phyloP scores from a whole-genome alignment of 23 red algal species.

The Pyropia yezoensis region DNA sequence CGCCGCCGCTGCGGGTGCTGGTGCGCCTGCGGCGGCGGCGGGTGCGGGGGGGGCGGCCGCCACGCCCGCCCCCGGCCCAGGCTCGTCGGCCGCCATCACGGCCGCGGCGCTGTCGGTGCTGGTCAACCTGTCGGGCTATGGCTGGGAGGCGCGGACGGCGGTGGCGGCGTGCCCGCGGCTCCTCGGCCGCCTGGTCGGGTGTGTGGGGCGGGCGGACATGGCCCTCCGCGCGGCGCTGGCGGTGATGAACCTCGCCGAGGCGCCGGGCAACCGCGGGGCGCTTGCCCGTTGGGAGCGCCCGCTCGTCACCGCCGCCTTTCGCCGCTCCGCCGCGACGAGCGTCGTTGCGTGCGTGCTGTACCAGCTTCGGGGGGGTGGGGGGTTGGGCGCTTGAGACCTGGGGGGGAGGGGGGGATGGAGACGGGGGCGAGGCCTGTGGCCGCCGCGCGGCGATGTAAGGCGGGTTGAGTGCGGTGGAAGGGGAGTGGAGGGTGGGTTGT shows the following conservation, averaged over 20 bases:
- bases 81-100: too few species aligned
- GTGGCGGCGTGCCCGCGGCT: constrained; percentile 69
- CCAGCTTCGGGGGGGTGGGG: constrained; percentile 22
- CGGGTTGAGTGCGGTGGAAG: too few species aligned
- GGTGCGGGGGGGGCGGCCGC: too few species aligned
- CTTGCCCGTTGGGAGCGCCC: constrained; percentile 45
- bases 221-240: constrained; percentile 64
- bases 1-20: too few species aligned
- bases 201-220: constrained; percentile 41
- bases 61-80: too few species aligned
- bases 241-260: constrained; percentile 78
- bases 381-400: too few species aligned
- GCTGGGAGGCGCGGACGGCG: constrained; percentile 66
- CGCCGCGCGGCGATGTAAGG: too few species aligned
- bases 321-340: constrained; percentile 38
- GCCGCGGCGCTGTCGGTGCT: constrained; percentile 64
- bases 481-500: too few species aligned
- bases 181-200: constrained; percentile 37
- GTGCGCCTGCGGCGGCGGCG: too few species aligned
- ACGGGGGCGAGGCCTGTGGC: too few species aligned
- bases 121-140: constrained; percentile 75
- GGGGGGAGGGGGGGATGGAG: too few species aligned
- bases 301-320: constrained; percentile 54
- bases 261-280: constrained; percentile 73
- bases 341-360: constrained; percentile 58